phyloP scores from a whole-genome alignment of 768 basidiomycete species.

The Collybia mongolica region DNA sequence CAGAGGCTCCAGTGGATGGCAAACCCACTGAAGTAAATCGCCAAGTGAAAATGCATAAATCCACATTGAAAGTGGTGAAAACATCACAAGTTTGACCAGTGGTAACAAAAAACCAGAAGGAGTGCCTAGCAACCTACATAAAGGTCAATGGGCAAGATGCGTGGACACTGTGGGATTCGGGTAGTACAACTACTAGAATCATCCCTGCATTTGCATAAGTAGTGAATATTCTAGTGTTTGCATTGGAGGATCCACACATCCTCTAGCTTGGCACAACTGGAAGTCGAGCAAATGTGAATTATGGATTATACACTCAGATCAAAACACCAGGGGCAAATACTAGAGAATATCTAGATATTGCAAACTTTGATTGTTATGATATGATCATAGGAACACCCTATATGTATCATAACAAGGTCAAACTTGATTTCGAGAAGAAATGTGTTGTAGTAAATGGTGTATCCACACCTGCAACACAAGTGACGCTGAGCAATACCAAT shows the following conservation, averaged over 20 bases:
- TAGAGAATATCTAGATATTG: slow-evolving; percentile 26
- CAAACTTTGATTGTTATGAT: slow-evolving; percentile 34
- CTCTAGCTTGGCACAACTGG: slow-evolving; percentile 31
- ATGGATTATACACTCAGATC: slow-evolving; percentile 17
- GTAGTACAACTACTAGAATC: slow-evolving; percentile 18
- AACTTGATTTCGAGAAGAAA: slow-evolving; percentile 21
- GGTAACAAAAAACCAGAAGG: not conserved
- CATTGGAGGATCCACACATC: slow-evolving; percentile 11
- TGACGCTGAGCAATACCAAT: not conserved
- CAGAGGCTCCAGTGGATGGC: too few relatives aligned
- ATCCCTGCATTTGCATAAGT: slow-evolving; percentile 15
- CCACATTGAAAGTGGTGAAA: not conserved
- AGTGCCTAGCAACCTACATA: slow-evolving; percentile 3
- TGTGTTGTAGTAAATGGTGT: slow-evolving; percentile 10
- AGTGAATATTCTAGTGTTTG: slow-evolving; percentile 6
- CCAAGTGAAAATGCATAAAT: not conserved
- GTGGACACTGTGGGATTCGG: slow-evolving; percentile 20
- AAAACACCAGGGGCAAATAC: not conserved
- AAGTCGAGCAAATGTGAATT: slow-evolving; percentile 25
- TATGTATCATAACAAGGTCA: slow-evolving; percentile 19
- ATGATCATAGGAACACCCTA: slow-evolving; percentile 34
- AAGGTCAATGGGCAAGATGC: slow-evolving; percentile 9
- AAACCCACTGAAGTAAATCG: too few relatives aligned
- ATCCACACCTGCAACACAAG: not conserved
- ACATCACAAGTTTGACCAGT: not conserved